These are phyloP conservation scores for Aureobasidium melanogenum DNA, from an alignment of 2,329 filamentous ascomycete species.

Conservation along the genomic window DNA sequence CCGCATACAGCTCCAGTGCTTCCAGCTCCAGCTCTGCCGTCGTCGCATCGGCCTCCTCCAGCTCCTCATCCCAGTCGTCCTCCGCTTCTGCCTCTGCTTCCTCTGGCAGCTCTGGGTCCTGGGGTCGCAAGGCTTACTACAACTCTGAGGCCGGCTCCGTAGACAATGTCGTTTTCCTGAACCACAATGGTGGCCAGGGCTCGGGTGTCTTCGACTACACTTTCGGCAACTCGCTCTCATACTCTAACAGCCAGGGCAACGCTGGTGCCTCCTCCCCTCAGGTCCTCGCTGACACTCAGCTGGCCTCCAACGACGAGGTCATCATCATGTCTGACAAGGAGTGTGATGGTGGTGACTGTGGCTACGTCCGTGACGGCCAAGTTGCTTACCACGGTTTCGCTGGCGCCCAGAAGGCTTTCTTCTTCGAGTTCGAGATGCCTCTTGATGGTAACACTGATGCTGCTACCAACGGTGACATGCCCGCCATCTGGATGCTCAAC, in stretches of 20 bases:
- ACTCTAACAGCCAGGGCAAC: slow-evolving; percentile 40
- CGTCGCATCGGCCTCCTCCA: slow-evolving; percentile 11
- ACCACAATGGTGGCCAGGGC: slow-evolving; percentile 46
- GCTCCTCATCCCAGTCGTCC: slow-evolving; percentile 14
- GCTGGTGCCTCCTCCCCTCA: slow-evolving; percentile 39
- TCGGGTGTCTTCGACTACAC: slow-evolving; percentile 47
- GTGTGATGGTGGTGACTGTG: slow-evolving; percentile 41
- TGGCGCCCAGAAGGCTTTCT: slow-evolving; percentile 62
- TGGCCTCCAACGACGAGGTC: slow-evolving; percentile 43
- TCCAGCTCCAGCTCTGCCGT: slow-evolving; percentile 11
- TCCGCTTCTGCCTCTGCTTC: slow-evolving; percentile 14
- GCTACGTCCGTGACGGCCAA: slow-evolving; percentile 27
- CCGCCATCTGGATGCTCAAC: slow-evolving; percentile 69
- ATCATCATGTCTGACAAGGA: slow-evolving; percentile 42
- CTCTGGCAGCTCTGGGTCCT: slow-evolving; percentile 20
- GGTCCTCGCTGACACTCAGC: slow-evolving; percentile 40
- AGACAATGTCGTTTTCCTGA: slow-evolving; percentile 50
- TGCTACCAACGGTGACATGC: slow-evolving; percentile 42
- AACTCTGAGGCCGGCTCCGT: slow-evolving; percentile 29
- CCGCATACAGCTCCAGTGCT: not conserved
- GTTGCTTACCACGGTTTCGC: slow-evolving; percentile 56
- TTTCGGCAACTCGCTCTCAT: slow-evolving; percentile 51
- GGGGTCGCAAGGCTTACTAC: slow-evolving; percentile 29
- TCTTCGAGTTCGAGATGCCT: slow-evolving; percentile 68
- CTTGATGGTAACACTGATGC: slow-evolving; percentile 43